Base-by-base conservation (phyloP, 2,329 filamentous ascomycete genomes). In the Rutstroemia sp. region DNA sequence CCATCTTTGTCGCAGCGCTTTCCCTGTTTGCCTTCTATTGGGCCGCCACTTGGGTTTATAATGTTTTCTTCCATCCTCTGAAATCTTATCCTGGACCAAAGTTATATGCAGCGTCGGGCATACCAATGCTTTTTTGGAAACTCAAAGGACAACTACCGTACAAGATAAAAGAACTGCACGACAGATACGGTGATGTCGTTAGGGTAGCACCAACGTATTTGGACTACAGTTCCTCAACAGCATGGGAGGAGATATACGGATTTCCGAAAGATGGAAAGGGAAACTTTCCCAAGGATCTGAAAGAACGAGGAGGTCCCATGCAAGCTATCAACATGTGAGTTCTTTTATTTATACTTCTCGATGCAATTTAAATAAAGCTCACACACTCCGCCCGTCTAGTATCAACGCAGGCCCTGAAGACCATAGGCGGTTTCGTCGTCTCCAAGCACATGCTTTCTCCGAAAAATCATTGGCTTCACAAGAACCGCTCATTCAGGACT, bases 381-480 rank as follows among this genome's bases (percentile, higher is more conserved):
- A 48, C 46, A n/a, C n/a, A 47, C 12, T 4, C 25, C 17, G 5
- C 21, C 2, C 30, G 9, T 5, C 14, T n/a, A 57, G 51, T 36
- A 3, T 57, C 2, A 38, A 1, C 5, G 51, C 59, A 17, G 49
- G 42, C 9, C 36, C 44, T 4, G 59, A 53, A 8, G 47, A 60
- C 10, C 71, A 72, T 54, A 54, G 57, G 7, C 63, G 63, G n/a
- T 62, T 69, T 57, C 63, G 66, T 19, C 65, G 63, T 47, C 48
- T 65, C 12, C 57, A 70, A 10, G 58, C 63, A 4, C 59, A 68
- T 34, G 67, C 64, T 12, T 72, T 72, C 49, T 70, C 69, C 2
- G 64, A 63, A 4, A 66, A 64, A 48, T 64, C 69, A 0, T 57
- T 72, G 8, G 21, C 55, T 14, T 65, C 69, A 47, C 70, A 72